Evolutionary conservation across 208 protist species (phyloP), one percentile per base, ranked within the genome.

Genomic region (Leishmania tarentolae): DNA sequence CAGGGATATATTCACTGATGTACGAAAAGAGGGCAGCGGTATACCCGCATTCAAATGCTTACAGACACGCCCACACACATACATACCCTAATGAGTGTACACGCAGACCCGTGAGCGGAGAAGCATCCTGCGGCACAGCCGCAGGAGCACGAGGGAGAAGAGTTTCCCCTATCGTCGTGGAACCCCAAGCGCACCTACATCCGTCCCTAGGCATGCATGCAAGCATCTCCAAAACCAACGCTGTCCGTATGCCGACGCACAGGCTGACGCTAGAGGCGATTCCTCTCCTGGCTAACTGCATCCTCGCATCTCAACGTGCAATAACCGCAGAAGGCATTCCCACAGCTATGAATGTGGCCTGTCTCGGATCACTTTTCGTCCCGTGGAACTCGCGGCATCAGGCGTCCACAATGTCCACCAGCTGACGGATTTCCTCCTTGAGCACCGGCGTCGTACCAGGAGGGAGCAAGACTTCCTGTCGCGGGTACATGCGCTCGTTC

Each of bases 401-500:
- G 61, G 94, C 76, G 53, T 98, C 91, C 2, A 90, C 91, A 75
- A 98, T 93, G 35, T 87, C 85, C 63, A 98, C 93, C 53, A 97
- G 85, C 35, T 93, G 70, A 61, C 89, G 92, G 69, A 98, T 94
- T 81, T 98, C 95, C 79, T 96, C 90, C 57, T 75, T 78, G 40
- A 91, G 79, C 28, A 98, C 78, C 57, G 90, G 91, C 31, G 95
- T 96, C 19, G 93, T 98, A 59, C 95, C 95, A 42, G 95, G 91
- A 24, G 93, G 90, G 19, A 98, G 87, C 21, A 63, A 53, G 57
- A 96, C 87, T 11, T 96, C 84, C 72, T 94, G 92, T 46, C 90
- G 91, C 6, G 95, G 95, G 88, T 92, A 87, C 81, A 85, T 93
- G 52, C 95, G 95, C 81, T 95, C 86, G 85, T 96, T 96, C 61